Evolutionary conservation across 495 filamentous ascomycete genomes (phyloP), one percentile per base, ranked within the genome.

Genomic region (Penicillium flavigenum): DNA sequence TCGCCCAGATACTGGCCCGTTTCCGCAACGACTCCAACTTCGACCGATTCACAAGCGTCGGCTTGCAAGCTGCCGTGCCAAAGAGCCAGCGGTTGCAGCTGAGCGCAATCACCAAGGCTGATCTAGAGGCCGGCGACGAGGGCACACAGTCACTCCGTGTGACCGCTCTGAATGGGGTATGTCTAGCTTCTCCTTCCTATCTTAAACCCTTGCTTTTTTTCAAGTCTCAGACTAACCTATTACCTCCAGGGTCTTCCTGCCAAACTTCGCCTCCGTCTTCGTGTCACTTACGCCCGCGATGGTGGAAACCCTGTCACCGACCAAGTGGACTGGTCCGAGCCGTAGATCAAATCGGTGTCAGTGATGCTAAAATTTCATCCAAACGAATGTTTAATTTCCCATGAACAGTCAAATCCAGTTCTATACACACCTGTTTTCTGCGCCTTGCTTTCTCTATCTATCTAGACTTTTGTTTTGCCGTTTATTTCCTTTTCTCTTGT

Each of bases 261-360:
- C 51, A 84, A 81, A 67, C 79, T 98, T 55, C 86, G 92, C 34
- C 75, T 98, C 61, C 83, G 95, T 69, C 79, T 98, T 61, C 92
- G 89, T 76, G 81, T 98, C 64, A 84, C 84, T 49, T 97, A 89
- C 72, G 77, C 81, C 38, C 88, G 85, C 62, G 86, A 87, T 51
- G 81, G 83, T 26, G 79, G 76, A n/a, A 81, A 82, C 26, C 76
- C 85, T 49, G 83, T 95, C 8, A 88, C 86, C 64, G 95, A 98
- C 63, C 91, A 96, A 73, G 92, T 97, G 56, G 92, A 97, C 77
- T 98, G 94, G 94, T 83, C 86, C 48, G 94, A 98, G 71, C 90
- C 91, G 38, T 75, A 46, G 70, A 51, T 48, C 17, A 32, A 24
- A 26, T 46, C 19, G 42, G 44, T 32, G 42, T 10, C 46, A 32